A percentile compares a stretch with the other conserved stretches of the same genome.
phyloP scores from a whole-genome alignment of 2,329 filamentous ascomycete genomes.

The Phialemoniopsis sp. region DNA sequence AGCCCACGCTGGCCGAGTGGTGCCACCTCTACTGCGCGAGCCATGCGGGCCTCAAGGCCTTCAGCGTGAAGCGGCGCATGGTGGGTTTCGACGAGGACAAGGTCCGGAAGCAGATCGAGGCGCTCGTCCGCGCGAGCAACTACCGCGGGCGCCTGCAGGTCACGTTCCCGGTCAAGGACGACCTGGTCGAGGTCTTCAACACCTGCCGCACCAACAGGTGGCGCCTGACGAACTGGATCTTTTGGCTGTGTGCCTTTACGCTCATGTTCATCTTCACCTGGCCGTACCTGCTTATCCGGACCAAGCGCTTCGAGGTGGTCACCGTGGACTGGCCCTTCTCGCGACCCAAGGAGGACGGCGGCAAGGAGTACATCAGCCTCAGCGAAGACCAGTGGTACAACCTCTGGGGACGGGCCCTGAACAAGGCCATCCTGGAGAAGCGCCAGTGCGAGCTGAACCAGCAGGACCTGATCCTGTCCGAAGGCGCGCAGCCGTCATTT shows the following conservation, averaged over 20 bases:
- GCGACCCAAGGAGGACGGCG: constrained; percentile 21
- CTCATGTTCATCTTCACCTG: constrained; percentile 67
- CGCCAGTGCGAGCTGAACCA: constrained; percentile 52
- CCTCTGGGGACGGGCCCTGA: constrained; percentile 57
- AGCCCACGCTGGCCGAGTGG: constrained; percentile 52
- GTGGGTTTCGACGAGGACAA: constrained; percentile 55
- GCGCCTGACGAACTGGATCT: constrained; percentile 60
- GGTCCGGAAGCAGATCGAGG: constrained; percentile 47
- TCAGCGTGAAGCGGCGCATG: constrained; percentile 47
- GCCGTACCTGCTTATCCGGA: constrained; percentile 66
- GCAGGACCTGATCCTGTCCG: constrained; percentile 44
- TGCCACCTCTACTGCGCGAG: constrained; percentile 63
- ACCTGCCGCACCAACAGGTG: constrained; percentile 58
- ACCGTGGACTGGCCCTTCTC: constrained; percentile 58
- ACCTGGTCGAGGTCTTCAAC: constrained; percentile 59
- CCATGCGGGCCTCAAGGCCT: constrained; percentile 51
- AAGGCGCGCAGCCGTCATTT: constrained; percentile 30
- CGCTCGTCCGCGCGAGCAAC: constrained; percentile 58
- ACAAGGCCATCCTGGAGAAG: constrained; percentile 53
- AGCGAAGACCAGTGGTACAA: constrained; percentile 59
- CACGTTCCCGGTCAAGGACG: constrained; percentile 54
- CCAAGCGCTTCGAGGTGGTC: constrained; percentile 63
- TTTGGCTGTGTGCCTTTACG: constrained; percentile 61
- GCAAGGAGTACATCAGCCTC: constrained; percentile 46
- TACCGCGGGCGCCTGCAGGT: constrained; percentile 62